A percentile compares a stretch with the other conserved stretches of the same genome.
phyloP scores from a whole-genome alignment of 2,329 filamentous ascomycete species.

The Fusarium clavum region DNA sequence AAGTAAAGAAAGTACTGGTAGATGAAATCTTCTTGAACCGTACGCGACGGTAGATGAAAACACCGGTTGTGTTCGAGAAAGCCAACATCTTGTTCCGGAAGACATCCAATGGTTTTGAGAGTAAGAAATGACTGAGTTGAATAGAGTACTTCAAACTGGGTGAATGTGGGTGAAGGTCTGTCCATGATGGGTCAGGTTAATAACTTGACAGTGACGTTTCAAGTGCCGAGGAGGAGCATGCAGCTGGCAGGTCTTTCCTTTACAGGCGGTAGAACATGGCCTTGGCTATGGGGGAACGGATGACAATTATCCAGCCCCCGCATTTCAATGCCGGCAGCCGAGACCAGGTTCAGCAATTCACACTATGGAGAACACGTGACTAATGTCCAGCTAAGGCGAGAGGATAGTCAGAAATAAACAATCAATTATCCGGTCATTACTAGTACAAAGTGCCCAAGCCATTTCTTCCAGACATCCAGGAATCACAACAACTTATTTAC shows the following conservation, averaged over 20 bases:
- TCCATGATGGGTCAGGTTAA: not conserved
- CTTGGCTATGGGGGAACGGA: not conserved
- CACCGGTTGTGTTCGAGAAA: conserved; percentile 8
- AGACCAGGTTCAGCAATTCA: not conserved
- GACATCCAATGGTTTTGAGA: not conserved
- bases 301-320: not conserved
- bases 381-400: accelerated
- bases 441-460: not conserved
- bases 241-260: not conserved
- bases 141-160: conserved; percentile 2
- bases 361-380: not conserved
- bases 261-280: not conserved
- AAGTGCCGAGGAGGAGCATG: not conserved
- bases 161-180: not conserved
- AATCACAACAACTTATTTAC: not conserved
- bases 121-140: not conserved
- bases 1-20: conserved; percentile 29
- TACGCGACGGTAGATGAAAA: conserved; percentile 2
- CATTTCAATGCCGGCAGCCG: not conserved
- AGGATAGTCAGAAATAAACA: not conserved
- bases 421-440: not conserved
- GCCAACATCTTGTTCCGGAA: conserved; percentile 8
- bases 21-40: conserved; percentile 14
- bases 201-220: not conserved
- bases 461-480: not conserved